Percentiles rank a stretch among this genome's conserved stretches.
Conservation (phyloP, 768 basidiomycete genomes). For the Lanmaoa rubissima region DNA sequence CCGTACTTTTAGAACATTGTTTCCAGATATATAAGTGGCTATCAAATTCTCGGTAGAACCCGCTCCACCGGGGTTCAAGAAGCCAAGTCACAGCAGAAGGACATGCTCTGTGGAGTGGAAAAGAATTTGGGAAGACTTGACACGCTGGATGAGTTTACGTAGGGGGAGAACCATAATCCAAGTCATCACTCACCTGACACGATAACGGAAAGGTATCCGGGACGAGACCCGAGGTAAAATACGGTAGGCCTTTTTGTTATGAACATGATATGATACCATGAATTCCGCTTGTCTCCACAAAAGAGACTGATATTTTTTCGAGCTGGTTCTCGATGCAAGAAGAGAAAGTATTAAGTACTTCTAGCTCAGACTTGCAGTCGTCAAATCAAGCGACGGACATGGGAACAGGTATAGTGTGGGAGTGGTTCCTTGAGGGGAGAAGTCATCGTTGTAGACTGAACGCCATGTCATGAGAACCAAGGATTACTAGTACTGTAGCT, state of each 20-base stretch:
- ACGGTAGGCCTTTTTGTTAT: background rate
- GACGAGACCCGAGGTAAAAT: background rate
- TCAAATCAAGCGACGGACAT: background rate
- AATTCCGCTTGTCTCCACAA: constrained; percentile 9
- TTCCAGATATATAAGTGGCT: constrained; percentile 5
- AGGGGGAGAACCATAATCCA: background rate
- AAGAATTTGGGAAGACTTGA: background rate
- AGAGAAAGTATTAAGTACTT: background rate
- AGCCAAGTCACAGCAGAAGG: background rate
- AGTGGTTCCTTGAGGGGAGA: background rate
- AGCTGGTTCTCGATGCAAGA: background rate
- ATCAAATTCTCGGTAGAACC: constrained; percentile 8
- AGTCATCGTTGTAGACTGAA: background rate
- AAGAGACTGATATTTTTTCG: background rate
- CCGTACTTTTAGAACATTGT: background rate
- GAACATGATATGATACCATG: background rate
- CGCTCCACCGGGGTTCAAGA: background rate
- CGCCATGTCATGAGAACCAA: no score
- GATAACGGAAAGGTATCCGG: background rate
- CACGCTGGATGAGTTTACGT: background rate
- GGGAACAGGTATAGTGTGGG: background rate
- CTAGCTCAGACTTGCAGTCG: background rate
- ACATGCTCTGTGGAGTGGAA: background rate
- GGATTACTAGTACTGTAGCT: no score
- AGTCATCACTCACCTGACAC: constrained; percentile 11